Base-by-base conservation (phyloP, 495 filamentous ascomycete species). In the Penicillium atrosanguineum region DNA sequence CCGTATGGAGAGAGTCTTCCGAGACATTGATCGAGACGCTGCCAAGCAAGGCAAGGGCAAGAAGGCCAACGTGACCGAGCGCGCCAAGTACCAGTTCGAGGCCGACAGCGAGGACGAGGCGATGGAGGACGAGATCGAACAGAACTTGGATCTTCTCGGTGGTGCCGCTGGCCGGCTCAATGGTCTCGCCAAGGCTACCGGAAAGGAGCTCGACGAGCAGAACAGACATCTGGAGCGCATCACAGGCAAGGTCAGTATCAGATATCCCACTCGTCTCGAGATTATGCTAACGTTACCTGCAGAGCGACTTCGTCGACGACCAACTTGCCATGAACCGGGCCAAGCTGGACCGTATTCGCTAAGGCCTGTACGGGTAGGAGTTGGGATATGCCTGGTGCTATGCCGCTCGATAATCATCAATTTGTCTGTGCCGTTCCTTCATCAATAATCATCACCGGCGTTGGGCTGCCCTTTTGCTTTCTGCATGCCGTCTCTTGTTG, bases 31-130 rank as follows among this genome's bases (percentile, higher is more conserved):
- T 5, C 67, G 68, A 0, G 71, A 75, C 7, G 70, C 72, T 6
- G 67, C 57, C 48, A 69, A 71, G 53, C 60, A 60, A 7, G 52
- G 47, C n/a, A 71, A 65, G 47, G 68, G 56, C 29, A 55, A 67
- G 48, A 81, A 83, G 63, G 62, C 74, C 12, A 87, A 75, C 42
- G 70, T 88, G 15, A 81, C 84, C 9, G 87, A 91, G 63, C 71
- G 87, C 36, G 75, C 80, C 7, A 90, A 89, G 69, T 92, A 87
- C 53, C 88, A 90, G 56, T 94, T 91, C 65, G 83, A 89, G 66
- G 86, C 84, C 11, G 87, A 91, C 62, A 83, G 81, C 34, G 85
- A 88, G 51, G 86, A 91, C 47, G 88, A 91, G 31, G 80, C 81
- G 44, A 83, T 88, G 79, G 89, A 95, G 63, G 76, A 82, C 43